phyloP scores from a whole-genome alignment of 1,284 basidiomycete genomes.

The Boletellus deceptivus region DNA sequence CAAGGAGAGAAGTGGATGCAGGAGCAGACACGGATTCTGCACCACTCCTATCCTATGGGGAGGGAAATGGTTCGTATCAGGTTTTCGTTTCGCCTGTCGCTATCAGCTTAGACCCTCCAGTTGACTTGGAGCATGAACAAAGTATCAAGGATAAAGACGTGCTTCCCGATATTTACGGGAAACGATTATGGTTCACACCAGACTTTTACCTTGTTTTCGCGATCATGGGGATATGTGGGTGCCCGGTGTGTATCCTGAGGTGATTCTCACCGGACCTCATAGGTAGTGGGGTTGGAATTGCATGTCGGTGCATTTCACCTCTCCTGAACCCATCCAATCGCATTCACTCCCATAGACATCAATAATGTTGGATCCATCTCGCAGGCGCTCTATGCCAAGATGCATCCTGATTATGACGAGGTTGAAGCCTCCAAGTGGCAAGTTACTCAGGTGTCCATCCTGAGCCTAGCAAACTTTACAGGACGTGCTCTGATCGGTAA shows the following conservation, averaged over 20 bases:
- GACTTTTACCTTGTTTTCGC: slow-evolving; percentile 79
- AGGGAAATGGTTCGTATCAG: slow-evolving; percentile 3
- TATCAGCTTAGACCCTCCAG: slow-evolving; percentile 11
- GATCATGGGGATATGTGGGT: slow-evolving; percentile 69
- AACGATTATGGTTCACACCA: slow-evolving; percentile 40
- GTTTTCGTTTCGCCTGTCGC: slow-evolving; percentile 5
- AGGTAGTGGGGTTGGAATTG: slow-evolving; percentile 88
- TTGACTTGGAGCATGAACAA: slow-evolving; percentile 4
- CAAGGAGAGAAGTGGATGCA: slow-evolving; percentile 23
- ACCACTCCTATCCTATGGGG: slow-evolving; percentile 18
- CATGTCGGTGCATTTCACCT: slow-evolving; percentile 56
- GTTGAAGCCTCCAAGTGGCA: slow-evolving; percentile 73
- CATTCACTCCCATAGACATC: slow-evolving; percentile 56
- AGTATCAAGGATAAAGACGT: slow-evolving; percentile 15
- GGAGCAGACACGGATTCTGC: slow-evolving; percentile 6
- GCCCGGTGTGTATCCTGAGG: background rate
- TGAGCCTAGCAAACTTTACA: slow-evolving; percentile 82
- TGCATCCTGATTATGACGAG: slow-evolving; percentile 62
- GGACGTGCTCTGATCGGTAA: slow-evolving; percentile 79
- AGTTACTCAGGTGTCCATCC: slow-evolving; percentile 80
- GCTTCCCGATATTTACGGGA: slow-evolving; percentile 48
- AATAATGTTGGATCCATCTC: slow-evolving; percentile 95
- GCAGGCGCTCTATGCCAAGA: slow-evolving; percentile 75
- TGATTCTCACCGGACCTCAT: slow-evolving; percentile 1
- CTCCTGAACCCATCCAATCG: background rate